phyloP scores from a whole-genome alignment of 2,329 filamentous ascomycete species.

The Sarocladium brachiariae region DNA sequence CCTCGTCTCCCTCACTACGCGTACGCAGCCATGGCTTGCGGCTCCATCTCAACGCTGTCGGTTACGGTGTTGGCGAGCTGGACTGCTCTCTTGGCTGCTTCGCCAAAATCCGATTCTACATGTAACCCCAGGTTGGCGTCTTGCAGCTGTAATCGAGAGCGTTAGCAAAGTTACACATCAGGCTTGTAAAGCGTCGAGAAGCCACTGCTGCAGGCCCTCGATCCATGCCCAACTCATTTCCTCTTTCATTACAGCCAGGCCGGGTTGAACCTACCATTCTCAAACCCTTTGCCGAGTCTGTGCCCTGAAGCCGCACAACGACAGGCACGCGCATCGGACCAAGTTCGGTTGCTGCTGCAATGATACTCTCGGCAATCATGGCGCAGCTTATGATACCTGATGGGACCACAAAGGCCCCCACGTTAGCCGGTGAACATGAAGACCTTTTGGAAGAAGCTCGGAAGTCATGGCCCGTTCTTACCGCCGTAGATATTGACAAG shows the following conservation, averaged over 20 bases:
- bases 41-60: no score
- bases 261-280: slow-evolving; percentile 28
- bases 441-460: no score
- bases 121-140: slow-evolving; percentile 28
- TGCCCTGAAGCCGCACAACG: slow-evolving; percentile 40
- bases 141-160: slow-evolving; percentile 27
- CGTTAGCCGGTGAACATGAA: background rate
- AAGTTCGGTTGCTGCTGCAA: slow-evolving; percentile 31
- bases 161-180: no score
- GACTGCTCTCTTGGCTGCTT: slow-evolving; percentile 27
- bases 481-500: slow-evolving; percentile 51
- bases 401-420: no score
- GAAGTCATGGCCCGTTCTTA: no score
- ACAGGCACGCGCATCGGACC: slow-evolving; percentile 33
- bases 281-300: slow-evolving; percentile 34
- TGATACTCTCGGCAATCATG: slow-evolving; percentile 44
- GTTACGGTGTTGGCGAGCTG: no score
- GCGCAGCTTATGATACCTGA: slow-evolving; percentile 41
- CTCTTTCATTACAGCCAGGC: no score
- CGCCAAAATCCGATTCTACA: slow-evolving; percentile 33
- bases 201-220: no score
- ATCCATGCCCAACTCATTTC: no score
- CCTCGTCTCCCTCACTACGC: no score
- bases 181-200: no score
- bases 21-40: no score